Evolutionary conservation across 2,329 filamentous ascomycete species (phyloP).

Genomic region (Alternaria dauci): DNA sequence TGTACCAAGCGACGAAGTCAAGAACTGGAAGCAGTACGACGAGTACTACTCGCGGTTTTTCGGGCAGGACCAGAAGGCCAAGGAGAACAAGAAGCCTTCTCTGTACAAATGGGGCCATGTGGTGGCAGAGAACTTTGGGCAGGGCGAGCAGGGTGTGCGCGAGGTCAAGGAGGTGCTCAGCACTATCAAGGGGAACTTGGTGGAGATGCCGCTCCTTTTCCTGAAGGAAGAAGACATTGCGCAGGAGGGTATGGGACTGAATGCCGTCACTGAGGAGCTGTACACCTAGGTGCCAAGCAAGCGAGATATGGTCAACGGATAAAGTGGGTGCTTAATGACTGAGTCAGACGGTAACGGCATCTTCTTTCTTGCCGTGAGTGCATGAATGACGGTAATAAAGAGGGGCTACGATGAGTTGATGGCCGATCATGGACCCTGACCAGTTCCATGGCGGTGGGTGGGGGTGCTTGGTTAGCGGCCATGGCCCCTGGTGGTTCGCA

Average conservation of each 20-base stretch:
- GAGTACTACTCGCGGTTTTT: conserved; percentile 75
- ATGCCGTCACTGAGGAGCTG: conserved; percentile 58
- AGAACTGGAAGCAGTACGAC: conserved; percentile 77
- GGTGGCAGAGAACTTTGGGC: conserved; percentile 63
- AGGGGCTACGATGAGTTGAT: not conserved
- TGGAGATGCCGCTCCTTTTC: conserved; percentile 93
- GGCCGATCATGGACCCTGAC: conserved; percentile 2
- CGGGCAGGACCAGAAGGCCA: conserved; percentile 54
- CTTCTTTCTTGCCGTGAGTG: not conserved
- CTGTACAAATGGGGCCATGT: conserved; percentile 88
- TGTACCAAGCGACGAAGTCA: conserved; percentile 73
- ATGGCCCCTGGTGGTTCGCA: conserved; percentile 5
- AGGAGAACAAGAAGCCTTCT: conserved; percentile 56
- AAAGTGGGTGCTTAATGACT: not conserved
- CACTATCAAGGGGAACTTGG: conserved; percentile 65
- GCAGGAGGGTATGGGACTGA: conserved; percentile 73
- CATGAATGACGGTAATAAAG: not conserved
- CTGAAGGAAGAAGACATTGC: conserved; percentile 86
- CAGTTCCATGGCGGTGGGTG: conserved; percentile 1
- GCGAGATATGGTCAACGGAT: not conserved
- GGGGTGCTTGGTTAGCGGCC: conserved; percentile 12
- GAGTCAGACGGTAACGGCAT: not conserved
- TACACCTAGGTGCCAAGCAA: conserved; percentile 50
- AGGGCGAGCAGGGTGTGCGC: conserved; percentile 53
- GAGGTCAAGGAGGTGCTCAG: conserved; percentile 75